phyloP scores from a whole-genome alignment of 148 eudicot genomes.

The Spergularia bocconei region DNA sequence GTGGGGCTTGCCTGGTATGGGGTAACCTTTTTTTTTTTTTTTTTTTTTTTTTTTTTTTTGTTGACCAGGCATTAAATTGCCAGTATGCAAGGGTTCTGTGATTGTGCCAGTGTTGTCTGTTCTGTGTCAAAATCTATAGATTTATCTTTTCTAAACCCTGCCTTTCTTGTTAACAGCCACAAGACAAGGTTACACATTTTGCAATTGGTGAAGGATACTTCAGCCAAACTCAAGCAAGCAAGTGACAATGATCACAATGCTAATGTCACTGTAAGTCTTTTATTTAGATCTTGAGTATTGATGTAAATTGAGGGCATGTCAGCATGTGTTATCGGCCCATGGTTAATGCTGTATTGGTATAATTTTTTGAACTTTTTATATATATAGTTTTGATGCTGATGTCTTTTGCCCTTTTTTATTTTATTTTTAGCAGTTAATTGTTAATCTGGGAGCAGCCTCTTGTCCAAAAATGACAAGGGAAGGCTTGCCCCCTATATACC shows the following conservation, averaged over 20 bases:
- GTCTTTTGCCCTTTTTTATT: too few relatives aligned
- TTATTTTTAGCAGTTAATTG: too few relatives aligned
- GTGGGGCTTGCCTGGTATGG: too few relatives aligned
- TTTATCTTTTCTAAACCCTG: neutral
- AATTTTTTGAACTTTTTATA: neutral
- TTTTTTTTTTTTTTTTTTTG: too few relatives aligned
- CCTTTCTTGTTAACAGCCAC: constrained; percentile 44
- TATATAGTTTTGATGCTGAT: too few relatives aligned
- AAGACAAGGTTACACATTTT: constrained; percentile 80
- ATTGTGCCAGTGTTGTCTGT: neutral
- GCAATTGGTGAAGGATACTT: constrained; percentile 82
- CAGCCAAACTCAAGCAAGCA: constrained; percentile 85
- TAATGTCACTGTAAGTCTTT: constrained; percentile 64
- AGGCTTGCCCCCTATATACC: too few relatives aligned
- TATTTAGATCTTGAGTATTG: neutral
- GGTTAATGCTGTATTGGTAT: neutral
- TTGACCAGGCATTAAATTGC: too few relatives aligned
- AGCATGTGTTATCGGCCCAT: too few relatives aligned
- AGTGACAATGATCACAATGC: constrained; percentile 65
- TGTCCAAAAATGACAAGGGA: too few relatives aligned
- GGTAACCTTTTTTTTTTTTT: too few relatives aligned
- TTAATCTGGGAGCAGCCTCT: too few relatives aligned
- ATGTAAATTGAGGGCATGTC: too few relatives aligned
- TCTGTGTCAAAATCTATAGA: neutral
- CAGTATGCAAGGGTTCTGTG: neutral